Conservation (phyloP, 2,329 filamentous ascomycete genomes). For the Trichophyton equinum region DNA sequence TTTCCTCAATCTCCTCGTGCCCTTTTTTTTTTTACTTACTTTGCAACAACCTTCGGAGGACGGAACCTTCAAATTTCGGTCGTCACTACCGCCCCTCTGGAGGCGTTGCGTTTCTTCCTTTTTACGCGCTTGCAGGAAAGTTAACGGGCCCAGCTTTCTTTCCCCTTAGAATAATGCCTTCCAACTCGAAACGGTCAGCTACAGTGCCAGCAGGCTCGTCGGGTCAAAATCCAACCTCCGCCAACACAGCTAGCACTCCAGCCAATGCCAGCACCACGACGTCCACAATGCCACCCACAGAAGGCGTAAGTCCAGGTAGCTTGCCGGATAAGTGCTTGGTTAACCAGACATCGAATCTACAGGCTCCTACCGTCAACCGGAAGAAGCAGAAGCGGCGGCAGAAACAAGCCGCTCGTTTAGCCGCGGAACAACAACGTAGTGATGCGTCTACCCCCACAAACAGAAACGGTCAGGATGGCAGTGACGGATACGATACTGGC, state of each 20-base stretch:
- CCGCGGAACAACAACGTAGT: slow-evolving; percentile 39
- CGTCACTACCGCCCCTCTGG: not conserved
- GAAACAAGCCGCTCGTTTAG: slow-evolving; percentile 64
- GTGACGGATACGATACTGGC: slow-evolving; percentile 7
- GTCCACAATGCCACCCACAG: not conserved
- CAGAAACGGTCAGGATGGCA: slow-evolving; percentile 25
- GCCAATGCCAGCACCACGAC: slow-evolving; percentile 1
- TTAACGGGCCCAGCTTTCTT: not conserved
- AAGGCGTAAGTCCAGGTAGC: not conserved
- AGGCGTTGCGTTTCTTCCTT: not conserved
- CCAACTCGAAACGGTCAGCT: slow-evolving; percentile 15
- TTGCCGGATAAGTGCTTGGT: not conserved
- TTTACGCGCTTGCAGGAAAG: not conserved
- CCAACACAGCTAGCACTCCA: slow-evolving; percentile 3
- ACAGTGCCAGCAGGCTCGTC: slow-evolving; percentile 8
- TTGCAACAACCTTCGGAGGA: not conserved
- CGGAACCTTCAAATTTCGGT: not conserved
- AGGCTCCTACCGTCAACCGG: slow-evolving; percentile 50
- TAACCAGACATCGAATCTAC: slow-evolving; percentile 1
- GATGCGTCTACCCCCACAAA: slow-evolving; percentile 17
- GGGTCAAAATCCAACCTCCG: slow-evolving; percentile 8
- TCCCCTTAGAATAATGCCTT: slow-evolving; percentile 11
- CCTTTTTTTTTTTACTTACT: not conserved
- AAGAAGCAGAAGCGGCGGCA: slow-evolving; percentile 92
- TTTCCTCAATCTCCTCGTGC: not conserved